These are phyloP conservation scores for Cordia subcordata DNA, from an alignment of 257 asterid genomes.

Conservation along the genomic window DNA sequence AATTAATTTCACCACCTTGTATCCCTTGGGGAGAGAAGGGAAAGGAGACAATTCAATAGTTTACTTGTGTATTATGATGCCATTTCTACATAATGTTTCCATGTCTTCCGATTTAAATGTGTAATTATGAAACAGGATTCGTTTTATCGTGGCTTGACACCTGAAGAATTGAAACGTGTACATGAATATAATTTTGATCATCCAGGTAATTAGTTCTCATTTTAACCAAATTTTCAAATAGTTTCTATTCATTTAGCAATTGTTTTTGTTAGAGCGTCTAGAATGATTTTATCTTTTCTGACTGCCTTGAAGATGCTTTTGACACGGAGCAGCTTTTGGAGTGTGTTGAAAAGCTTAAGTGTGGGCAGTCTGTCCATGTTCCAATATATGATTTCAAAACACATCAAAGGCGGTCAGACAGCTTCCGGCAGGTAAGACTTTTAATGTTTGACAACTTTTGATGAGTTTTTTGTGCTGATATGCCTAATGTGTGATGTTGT, in stretches of 20 bases:
- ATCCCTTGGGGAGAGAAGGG: no score
- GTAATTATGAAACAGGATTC: slow-evolving; percentile 58
- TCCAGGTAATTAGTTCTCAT: slow-evolving; percentile 60
- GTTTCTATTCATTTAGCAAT: background rate
- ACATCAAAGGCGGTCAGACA: slow-evolving; percentile 77
- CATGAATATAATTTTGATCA: slow-evolving; percentile 96
- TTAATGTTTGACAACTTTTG: slow-evolving; percentile 3
- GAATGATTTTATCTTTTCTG: slow-evolving; percentile 3
- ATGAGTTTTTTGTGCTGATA: background rate
- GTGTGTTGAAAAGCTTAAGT: slow-evolving; percentile 62
- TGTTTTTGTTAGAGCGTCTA: slow-evolving; percentile 8
- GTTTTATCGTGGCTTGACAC: slow-evolving; percentile 87
- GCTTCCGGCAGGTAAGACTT: slow-evolving; percentile 79
- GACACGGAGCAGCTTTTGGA: slow-evolving; percentile 98
- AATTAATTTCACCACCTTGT: no score
- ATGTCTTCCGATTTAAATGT: background rate
- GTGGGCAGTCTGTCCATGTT: slow-evolving; percentile 77
- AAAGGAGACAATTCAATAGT: no score
- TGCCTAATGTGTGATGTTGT: background rate
- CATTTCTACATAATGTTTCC: background rate
- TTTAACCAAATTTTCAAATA: background rate
- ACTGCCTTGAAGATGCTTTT: slow-evolving; percentile 73
- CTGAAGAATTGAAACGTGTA: slow-evolving; percentile 68
- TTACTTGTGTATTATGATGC: background rate
- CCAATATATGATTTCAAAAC: slow-evolving; percentile 94